These are phyloP conservation scores for Clavispora asparagi DNA, from an alignment of 805 yeast genomes.

Conservation along the genomic window DNA sequence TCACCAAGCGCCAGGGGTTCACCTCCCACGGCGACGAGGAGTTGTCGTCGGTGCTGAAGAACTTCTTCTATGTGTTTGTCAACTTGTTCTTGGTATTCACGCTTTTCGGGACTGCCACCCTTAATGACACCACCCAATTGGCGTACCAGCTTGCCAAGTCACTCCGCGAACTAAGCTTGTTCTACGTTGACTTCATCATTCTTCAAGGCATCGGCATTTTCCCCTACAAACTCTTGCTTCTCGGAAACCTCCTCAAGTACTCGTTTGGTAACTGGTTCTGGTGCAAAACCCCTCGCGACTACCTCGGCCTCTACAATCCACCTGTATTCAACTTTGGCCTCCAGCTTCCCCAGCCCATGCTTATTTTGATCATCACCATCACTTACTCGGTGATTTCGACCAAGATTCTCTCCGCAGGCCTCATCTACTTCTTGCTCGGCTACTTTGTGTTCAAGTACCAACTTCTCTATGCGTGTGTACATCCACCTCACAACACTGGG, in stretches of 20 bases:
- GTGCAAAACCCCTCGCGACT: slow-evolving; percentile 82
- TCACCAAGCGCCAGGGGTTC: slow-evolving; percentile 81
- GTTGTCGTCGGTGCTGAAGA: slow-evolving; percentile 81
- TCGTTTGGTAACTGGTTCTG: slow-evolving; percentile 51
- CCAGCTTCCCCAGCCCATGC: slow-evolving; percentile 84
- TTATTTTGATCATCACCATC: slow-evolving; percentile 77
- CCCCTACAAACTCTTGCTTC: slow-evolving; percentile 78
- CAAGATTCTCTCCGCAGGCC: slow-evolving; percentile 78
- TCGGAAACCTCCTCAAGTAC: slow-evolving; percentile 73
- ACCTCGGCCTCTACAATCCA: slow-evolving; percentile 70
- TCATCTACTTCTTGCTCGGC: slow-evolving; percentile 78
- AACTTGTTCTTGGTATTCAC: slow-evolving; percentile 92
- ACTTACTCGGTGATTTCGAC: slow-evolving; percentile 88
- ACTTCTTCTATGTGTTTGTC: slow-evolving; percentile 91
- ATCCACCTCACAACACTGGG: slow-evolving; percentile 95
- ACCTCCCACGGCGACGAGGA: slow-evolving; percentile 93
- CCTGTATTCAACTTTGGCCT: slow-evolving; percentile 91
- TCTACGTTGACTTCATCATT: slow-evolving; percentile 82
- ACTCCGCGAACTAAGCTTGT: slow-evolving; percentile 70
- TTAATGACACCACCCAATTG: slow-evolving; percentile 84
- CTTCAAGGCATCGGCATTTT: slow-evolving; percentile 84
- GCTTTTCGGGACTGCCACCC: slow-evolving; percentile 84
- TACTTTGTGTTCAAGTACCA: slow-evolving; percentile 89
- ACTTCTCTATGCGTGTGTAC: slow-evolving; percentile 82
- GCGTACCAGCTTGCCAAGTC: slow-evolving; percentile 85